These are phyloP conservation scores for Aphanomyces euteiches DNA, from an alignment of 352 stramenopile genomes.

Conservation along the genomic window DNA sequence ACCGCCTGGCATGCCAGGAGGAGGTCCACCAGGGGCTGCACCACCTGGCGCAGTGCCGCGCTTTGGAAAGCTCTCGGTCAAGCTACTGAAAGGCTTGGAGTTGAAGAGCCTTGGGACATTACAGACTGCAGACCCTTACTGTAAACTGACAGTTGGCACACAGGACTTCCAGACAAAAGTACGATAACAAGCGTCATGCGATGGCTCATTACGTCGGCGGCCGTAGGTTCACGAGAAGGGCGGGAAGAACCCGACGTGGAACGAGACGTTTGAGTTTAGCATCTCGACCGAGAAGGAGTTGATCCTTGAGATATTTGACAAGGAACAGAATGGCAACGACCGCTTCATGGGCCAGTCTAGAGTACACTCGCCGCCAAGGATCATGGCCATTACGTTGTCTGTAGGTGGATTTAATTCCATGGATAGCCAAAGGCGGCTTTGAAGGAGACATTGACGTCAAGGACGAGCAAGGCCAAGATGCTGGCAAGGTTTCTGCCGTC, in stretches of 20 bases:
- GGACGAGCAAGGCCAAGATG: constrained; percentile 71
- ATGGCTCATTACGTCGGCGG: constrained; percentile 33
- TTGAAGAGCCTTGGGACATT: constrained; percentile 91
- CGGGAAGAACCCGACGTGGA: constrained; percentile 92
- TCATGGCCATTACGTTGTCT: not conserved
- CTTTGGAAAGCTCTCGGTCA: constrained; percentile 90
- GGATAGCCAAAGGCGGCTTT: constrained; percentile 90
- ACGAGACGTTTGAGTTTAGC: constrained; percentile 92
- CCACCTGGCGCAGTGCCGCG: constrained; percentile 63
- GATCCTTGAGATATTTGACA: constrained; percentile 89
- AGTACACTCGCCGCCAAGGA: not conserved
- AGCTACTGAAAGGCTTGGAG: constrained; percentile 87
- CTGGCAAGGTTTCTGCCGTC: constrained; percentile 82
- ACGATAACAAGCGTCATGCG: constrained; percentile 2
- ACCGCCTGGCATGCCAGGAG: constrained; percentile 34
- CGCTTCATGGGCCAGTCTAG: constrained; percentile 89
- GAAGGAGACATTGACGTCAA: constrained; percentile 87
- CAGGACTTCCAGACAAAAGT: constrained; percentile 71
- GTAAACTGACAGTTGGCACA: constrained; percentile 87
- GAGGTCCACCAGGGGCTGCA: constrained; percentile 32
- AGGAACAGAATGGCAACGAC: constrained; percentile 86
- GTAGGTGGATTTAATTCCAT: constrained; percentile 88
- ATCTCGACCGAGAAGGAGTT: constrained; percentile 94
- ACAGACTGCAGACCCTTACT: constrained; percentile 91
- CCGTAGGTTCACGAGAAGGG: constrained; percentile 81